Conservation (phyloP, 768 basidiomycete species). For the Hysterangium stoloniferum region DNA sequence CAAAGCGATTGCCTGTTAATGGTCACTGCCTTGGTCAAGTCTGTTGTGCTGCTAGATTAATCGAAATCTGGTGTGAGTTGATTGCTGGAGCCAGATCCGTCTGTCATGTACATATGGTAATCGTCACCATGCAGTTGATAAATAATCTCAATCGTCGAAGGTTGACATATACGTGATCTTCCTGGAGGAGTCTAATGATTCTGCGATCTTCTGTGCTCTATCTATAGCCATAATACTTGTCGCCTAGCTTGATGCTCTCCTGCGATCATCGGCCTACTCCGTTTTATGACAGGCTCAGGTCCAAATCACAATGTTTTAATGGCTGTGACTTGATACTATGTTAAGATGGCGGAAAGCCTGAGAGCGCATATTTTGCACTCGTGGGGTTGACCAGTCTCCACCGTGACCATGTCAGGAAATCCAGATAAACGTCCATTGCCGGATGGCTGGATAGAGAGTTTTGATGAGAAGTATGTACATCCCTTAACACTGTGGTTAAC, state of each 20-base stretch:
- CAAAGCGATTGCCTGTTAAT: no score
- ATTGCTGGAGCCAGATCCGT: no score
- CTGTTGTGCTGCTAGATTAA: no score
- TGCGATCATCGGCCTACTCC: neutral
- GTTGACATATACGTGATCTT: no score
- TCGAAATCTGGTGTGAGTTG: no score
- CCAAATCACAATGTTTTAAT: neutral
- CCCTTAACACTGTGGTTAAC: neutral
- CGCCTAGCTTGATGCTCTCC: neutral
- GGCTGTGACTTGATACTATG: neutral
- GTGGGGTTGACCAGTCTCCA: neutral
- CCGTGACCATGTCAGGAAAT: neutral
- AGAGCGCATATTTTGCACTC: neutral
- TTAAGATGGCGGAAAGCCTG: neutral
- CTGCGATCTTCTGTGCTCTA: no score
- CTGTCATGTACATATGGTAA: no score
- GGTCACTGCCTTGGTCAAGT: no score
- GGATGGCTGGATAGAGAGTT: constrained; percentile 6
- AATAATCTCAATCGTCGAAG: no score
- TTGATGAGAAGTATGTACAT: constrained; percentile 6
- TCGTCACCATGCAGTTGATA: no score
- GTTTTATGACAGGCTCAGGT: neutral
- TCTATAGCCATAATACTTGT: neutral
- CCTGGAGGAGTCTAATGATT: no score
- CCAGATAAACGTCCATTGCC: constrained; percentile 7